phyloP scores from a whole-genome alignment of 208 protist species.

The Trypanosoma congolense region DNA sequence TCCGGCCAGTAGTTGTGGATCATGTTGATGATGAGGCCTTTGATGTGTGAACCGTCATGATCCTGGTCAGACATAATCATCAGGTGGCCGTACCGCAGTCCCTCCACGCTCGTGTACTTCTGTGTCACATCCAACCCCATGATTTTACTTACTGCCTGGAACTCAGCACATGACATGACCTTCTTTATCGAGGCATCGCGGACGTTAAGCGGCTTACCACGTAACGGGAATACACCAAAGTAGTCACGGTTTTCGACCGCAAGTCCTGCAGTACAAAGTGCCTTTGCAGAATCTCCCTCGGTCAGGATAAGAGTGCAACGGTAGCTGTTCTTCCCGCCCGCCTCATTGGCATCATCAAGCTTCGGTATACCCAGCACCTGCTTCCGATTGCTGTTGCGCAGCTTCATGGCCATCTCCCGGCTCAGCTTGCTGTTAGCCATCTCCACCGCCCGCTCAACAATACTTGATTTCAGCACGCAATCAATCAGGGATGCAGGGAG shows the following conservation, averaged over 20 bases:
- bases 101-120: constrained; percentile 78
- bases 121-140: constrained; percentile 93
- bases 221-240: constrained; percentile 99
- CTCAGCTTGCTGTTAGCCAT: constrained; percentile 96
- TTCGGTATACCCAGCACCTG: constrained; percentile 97
- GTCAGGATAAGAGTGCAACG: constrained; percentile 99
- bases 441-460: constrained; percentile 93
- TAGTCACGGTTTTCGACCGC: constrained; percentile 97
- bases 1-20: constrained; percentile 99
- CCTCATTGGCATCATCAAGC: constrained; percentile 99
- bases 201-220: constrained; percentile 99
- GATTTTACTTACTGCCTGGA: constrained; percentile 93
- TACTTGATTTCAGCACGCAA: constrained; percentile 92
- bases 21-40: constrained; percentile 99
- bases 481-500: constrained; percentile 94
- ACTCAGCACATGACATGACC: constrained; percentile 95
- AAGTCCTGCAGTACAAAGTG: constrained; percentile 96
- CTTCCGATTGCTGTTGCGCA: constrained; percentile 60
- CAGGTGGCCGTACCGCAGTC: constrained; percentile 98
- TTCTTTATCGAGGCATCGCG: constrained; percentile 94
- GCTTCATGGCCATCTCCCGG: constrained; percentile 79
- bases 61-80: constrained; percentile 99
- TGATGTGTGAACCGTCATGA: constrained; percentile 99
- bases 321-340: constrained; percentile 91
- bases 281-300: constrained; percentile 99